Conservation (phyloP, 768 basidiomycete genomes). For the Psilocybe cubensis region DNA sequence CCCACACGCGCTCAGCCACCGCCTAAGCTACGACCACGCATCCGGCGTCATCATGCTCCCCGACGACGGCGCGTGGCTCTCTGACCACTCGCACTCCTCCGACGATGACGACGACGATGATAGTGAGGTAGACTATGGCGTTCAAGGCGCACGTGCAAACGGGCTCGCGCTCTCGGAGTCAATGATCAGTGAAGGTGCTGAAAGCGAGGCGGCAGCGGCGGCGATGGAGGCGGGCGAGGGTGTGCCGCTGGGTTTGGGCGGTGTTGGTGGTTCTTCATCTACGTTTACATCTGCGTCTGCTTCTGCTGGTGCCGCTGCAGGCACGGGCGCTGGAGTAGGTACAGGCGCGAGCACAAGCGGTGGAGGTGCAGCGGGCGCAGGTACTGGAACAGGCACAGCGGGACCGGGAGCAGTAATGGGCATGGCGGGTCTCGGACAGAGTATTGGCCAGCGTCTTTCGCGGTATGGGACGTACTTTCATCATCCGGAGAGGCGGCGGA, state of each 20-base stretch:
- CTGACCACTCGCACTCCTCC: too few species aligned
- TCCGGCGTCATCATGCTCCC: slow-evolving; percentile 90
- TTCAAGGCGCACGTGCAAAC: slow-evolving; percentile 21
- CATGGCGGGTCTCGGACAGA: too few species aligned
- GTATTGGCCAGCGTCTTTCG: too few species aligned
- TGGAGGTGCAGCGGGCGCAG: too few species aligned
- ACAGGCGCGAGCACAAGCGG: too few species aligned
- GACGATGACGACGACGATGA: slow-evolving; percentile 50
- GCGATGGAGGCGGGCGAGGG: too few species aligned
- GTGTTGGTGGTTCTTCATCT: too few species aligned
- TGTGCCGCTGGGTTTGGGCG: too few species aligned
- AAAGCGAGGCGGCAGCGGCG: slow-evolving; percentile 4
- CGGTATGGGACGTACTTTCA: slow-evolving; percentile 84
- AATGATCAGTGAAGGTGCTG: slow-evolving; percentile 23
- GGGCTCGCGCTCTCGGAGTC: slow-evolving; percentile 32
- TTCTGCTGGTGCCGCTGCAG: background rate
- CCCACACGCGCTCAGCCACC: slow-evolving; percentile 44
- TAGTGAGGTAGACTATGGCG: slow-evolving; percentile 56
- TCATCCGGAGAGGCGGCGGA: slow-evolving; percentile 75
- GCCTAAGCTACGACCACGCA: slow-evolving; percentile 83
- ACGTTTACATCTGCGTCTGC: too few species aligned
- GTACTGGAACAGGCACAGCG: too few species aligned
- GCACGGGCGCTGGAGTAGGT: slow-evolving; percentile 16
- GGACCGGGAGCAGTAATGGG: too few species aligned
- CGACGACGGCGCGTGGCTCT: slow-evolving; percentile 66